Evolutionary conservation across 2,329 filamentous ascomycete genomes (phyloP), one percentile per base, ranked within the genome.

Genomic region (Madurella mycetomatis): DNA sequence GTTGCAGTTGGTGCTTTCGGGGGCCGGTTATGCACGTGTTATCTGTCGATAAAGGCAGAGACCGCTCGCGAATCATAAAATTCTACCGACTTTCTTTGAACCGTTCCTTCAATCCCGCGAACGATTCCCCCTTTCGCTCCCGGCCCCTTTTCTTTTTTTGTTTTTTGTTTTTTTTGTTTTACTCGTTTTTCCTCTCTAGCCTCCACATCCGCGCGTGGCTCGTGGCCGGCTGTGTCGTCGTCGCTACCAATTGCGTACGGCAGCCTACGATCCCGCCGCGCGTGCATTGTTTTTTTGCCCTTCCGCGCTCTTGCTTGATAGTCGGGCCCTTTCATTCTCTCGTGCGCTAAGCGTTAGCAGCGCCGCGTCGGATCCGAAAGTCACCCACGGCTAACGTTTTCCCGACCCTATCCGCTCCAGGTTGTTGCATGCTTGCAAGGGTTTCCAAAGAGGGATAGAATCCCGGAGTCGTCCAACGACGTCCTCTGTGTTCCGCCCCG

Each of bases 301-400:
- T 25, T 48, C 41, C 52, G 16, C 44, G 37, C 13, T 34, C 31
- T 25, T 37, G 34, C 25, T 5, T 25, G 3, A 7, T 25, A 25
- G 25, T 25, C 25, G 25, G 7, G 7, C 25, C 4, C 25, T 25
- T 25, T 25, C 25, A 4, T 3, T 7, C 25, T 25, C 7, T 25
- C 25, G 25, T 7, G 25, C 25, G 25, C 25, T 25, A 25, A 25
- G 25, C 25, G 7, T 25, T 25, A 7, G 25, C 25, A 7, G 25
- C 25, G 7, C 46, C 34, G 45, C 41, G 42, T 45, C 57, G 40
- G 51, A 47, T 42, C 47, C 30, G 47, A 51, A 45, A 16, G 47
- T 43, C 49, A 41, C 45, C 47, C 32, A 30, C 55, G 54, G 57
- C 50, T 59, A 57, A 50, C 57, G 46, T 61, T 59, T 58, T 40